Evolutionary conservation across 495 filamentous ascomycete species (phyloP).

Genomic region (Aspergillus incahuasiensis): DNA sequence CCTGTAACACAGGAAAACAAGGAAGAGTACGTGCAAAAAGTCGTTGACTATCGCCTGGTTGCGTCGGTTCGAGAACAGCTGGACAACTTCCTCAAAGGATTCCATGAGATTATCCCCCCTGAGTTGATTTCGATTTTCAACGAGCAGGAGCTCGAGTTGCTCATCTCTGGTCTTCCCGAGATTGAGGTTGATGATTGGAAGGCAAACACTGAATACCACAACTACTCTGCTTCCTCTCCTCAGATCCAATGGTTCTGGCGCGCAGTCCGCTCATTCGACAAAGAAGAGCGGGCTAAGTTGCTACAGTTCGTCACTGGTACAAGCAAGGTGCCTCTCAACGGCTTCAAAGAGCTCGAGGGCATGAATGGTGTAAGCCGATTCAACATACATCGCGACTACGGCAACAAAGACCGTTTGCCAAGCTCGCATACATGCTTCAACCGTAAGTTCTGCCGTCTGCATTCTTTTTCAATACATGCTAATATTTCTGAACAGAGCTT

Average conservation of each 20-base stretch:
- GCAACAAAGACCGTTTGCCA: constrained; percentile 93
- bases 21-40: constrained; percentile 88
- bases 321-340: constrained; percentile 96
- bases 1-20: constrained; percentile 98
- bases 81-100: constrained; percentile 91
- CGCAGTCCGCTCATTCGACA: constrained; percentile 95
- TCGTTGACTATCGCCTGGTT: constrained; percentile 90
- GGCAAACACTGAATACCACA: constrained; percentile 97
- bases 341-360: constrained; percentile 97
- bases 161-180: constrained; percentile 95
- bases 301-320: constrained; percentile 98
- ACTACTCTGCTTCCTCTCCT: constrained; percentile 88
- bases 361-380: constrained; percentile 99
- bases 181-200: constrained; percentile 99
- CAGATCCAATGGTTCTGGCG: constrained; percentile 99
- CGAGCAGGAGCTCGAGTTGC: constrained; percentile 92
- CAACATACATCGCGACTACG: constrained; percentile 98
- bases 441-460: constrained; percentile 59
- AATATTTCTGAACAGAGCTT: constrained; percentile 64
- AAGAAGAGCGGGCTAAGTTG: constrained; percentile 96
- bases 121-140: constrained; percentile 97
- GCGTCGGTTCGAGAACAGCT: constrained; percentile 91
- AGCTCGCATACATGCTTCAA: constrained; percentile 99
- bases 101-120: constrained; percentile 96
- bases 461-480: constrained; percentile 18